Conservation (phyloP, 192 early-diverging fungal species). For the Backusella mclennaniae region DNA sequence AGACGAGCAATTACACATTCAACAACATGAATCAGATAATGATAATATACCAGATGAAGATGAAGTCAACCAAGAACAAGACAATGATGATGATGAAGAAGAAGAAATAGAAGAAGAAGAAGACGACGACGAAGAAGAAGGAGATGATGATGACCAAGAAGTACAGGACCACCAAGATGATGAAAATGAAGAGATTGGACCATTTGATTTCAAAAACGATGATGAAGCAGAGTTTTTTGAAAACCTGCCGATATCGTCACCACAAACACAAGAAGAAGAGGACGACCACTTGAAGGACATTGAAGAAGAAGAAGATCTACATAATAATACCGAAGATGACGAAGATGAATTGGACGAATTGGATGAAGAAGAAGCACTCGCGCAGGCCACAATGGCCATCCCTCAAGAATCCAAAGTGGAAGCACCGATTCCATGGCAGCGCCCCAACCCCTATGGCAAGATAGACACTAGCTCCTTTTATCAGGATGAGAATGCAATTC, state of each 20-base stretch:
- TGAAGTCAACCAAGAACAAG: not conserved
- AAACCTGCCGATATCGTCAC: not conserved
- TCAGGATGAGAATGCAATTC: constrained; percentile 1
- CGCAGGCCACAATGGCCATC: not conserved
- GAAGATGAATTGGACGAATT: constrained; percentile 3
- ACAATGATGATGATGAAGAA: constrained; percentile 5
- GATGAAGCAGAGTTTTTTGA: constrained; percentile 8
- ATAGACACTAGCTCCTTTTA: constrained; percentile 3
- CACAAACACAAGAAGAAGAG: not conserved
- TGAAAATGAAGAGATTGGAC: not conserved
- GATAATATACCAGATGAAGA: constrained; percentile 9
- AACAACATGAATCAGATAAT: not conserved
- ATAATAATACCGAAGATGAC: not conserved
- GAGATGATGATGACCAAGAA: not conserved
- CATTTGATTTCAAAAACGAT: constrained; percentile 5
- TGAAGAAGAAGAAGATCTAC: not conserved
- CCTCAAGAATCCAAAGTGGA: not conserved
- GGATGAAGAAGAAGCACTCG: not conserved
- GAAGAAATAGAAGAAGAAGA: not conserved
- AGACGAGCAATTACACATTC: constrained; percentile 11
- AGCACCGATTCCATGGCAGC: not conserved
- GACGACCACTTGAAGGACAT: not conserved
- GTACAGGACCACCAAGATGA: not conserved
- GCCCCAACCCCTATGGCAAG: not conserved
- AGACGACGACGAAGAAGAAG: not conserved